These are phyloP conservation scores for Suhomyces wounanorum DNA, from an alignment of 1,139 yeast genomes.

Conservation along the genomic window DNA sequence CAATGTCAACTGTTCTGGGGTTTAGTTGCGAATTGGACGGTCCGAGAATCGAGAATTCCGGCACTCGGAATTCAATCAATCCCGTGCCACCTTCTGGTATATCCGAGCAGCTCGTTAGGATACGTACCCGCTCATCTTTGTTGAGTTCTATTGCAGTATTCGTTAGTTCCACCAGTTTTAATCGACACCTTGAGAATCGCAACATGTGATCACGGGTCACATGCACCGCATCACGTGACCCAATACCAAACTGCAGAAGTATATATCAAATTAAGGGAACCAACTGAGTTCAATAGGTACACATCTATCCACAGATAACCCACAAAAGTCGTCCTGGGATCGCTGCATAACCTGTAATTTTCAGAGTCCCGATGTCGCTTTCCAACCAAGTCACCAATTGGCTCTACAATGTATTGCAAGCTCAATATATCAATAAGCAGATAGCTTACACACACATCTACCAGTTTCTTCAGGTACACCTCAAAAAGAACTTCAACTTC, in stretches of 20 bases:
- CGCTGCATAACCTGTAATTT: neutral
- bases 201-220: too few relatives aligned
- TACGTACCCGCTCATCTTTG: constrained; percentile 31
- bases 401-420: constrained; percentile 47
- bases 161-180: neutral
- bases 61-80: neutral
- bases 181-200: neutral
- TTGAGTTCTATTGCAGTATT: neutral
- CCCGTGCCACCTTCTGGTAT: neutral
- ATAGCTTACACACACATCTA: constrained; percentile 63
- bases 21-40: neutral
- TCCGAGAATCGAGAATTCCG: neutral
- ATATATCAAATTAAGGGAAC: neutral
- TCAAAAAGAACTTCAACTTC: constrained; percentile 39
- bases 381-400: constrained; percentile 43
- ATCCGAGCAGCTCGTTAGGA: neutral
- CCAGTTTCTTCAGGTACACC: constrained; percentile 51
- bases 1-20: neutral
- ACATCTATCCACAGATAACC: neutral
- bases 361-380: constrained; percentile 20
- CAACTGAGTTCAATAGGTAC: neutral
- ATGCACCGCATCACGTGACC: neutral
- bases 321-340: neutral
- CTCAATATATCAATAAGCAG: constrained; percentile 55
- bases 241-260: neutral